Evolutionary conservation across 2,329 filamentous ascomycete genomes (phyloP), one percentile per base, ranked within the genome.

Genomic region (Arthrobotrys sphaeroides): DNA sequence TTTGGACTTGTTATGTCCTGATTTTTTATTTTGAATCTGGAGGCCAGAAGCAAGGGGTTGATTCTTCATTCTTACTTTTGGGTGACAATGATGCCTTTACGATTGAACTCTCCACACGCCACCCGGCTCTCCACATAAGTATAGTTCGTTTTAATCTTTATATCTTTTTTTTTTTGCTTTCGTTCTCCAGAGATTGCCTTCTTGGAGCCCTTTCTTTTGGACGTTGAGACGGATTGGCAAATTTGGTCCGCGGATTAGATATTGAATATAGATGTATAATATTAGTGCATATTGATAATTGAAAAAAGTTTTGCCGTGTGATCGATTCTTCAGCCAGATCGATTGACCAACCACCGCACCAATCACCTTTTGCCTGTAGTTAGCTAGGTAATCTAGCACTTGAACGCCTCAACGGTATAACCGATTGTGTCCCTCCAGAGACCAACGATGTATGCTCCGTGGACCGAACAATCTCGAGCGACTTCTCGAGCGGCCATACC

Each of bases 261-360:
- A 55, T 28, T 69, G 26, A 7, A 16, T 31, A 47, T 24, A 55
- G 43, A 33, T 31, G 51, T 38, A 38, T 55, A 55, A 38, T 55
- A 38, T 38, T 55, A 55, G 31, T 38, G 13, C 31, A 6, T 55
- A 55, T 38, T 24, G 10, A 38, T 55, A 55, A 22, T 24, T 43
- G 5, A 43, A 28, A 22, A 38, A 55, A 38, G 28, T 6, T 55
- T 38, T 24, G n/a, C n/a, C n/a, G n/a, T n/a, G n/a, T n/a, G n/a
- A n/a, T n/a, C n/a, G n/a, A n/a, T n/a, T n/a, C n/a, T n/a, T n/a
- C n/a, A n/a, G n/a, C n/a, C n/a, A n/a, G n/a, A n/a, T n/a, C n/a
- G n/a, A n/a, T n/a, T n/a, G n/a, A n/a, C n/a, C n/a, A n/a, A n/a
- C n/a, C n/a, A n/a, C n/a, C n/a, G n/a, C n/a, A n/a, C n/a, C n/a